A percentile compares a stretch with the other conserved stretches of the same genome.
These are phyloP conservation scores for Dentipellis fragilis DNA, from an alignment of 768 basidiomycete genomes.

Conservation along the genomic window DNA sequence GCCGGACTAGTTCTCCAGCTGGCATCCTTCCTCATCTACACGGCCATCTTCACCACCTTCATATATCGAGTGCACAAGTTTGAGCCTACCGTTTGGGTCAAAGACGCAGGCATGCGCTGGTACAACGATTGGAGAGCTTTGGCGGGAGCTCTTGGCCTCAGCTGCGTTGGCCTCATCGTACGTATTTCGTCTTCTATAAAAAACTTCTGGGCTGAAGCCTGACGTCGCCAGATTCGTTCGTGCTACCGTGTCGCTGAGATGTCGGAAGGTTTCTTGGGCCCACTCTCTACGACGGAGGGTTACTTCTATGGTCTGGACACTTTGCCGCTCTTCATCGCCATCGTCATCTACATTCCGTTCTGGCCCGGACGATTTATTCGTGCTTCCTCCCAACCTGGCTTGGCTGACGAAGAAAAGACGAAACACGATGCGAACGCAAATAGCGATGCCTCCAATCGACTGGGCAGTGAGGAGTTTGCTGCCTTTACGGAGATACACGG, in stretches of 20 bases:
- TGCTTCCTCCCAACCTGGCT: background rate
- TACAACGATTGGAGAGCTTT: constrained; percentile 50
- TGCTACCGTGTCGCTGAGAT: constrained; percentile 47
- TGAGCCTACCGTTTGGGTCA: constrained; percentile 29
- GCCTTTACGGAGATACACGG: too few species aligned
- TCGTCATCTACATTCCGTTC: constrained; percentile 42
- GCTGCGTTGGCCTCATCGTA: constrained; percentile 56
- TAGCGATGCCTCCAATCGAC: too few species aligned
- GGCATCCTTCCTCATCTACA: constrained; percentile 12
- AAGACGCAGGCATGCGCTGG: constrained; percentile 30
- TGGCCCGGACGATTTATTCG: constrained; percentile 50
- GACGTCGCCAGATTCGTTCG: constrained; percentile 43
- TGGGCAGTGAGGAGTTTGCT: too few species aligned
- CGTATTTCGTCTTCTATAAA: constrained; percentile 13
- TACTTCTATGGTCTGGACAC: constrained; percentile 64
- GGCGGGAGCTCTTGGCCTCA: constrained; percentile 36
- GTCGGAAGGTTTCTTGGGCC: constrained; percentile 51
- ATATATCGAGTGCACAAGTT: constrained; percentile 29
- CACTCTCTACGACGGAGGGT: constrained; percentile 44
- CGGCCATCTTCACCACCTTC: constrained; percentile 31
- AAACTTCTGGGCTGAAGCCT: background rate
- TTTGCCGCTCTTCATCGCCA: constrained; percentile 53
- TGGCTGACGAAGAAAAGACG: background rate
- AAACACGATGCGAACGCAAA: too few species aligned
- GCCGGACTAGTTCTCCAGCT: constrained; percentile 5